Conservation (phyloP, 139 green algal species). For the Chlamydomonas schloesseri region DNA sequence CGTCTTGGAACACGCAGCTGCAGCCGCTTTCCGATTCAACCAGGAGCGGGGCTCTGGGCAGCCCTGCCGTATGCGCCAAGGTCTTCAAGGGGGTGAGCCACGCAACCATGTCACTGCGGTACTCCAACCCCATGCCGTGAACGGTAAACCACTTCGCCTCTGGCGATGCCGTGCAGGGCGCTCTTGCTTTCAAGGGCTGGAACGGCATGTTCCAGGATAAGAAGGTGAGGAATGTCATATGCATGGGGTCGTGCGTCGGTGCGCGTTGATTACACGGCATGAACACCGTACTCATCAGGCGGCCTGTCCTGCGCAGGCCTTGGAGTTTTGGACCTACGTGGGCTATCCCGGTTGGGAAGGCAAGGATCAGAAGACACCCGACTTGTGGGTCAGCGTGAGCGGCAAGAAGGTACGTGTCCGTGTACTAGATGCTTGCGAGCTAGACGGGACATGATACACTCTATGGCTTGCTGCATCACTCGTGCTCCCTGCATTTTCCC, state of each 20-base stretch:
- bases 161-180: too few species aligned
- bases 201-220: constrained; percentile 24
- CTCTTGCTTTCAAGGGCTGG: constrained; percentile 18
- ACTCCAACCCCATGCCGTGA: too few species aligned
- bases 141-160: too few species aligned
- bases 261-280: too few species aligned
- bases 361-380: constrained; percentile 29
- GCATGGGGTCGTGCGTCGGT: too few species aligned
- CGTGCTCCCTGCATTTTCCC: too few species aligned
- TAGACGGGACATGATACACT: too few species aligned
- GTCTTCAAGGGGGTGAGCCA: constrained; percentile 20
- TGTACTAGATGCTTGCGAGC: too few species aligned
- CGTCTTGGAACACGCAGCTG: neutral
- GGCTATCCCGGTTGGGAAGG: constrained; percentile 21
- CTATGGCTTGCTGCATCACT: too few species aligned
- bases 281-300: too few species aligned
- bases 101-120: too few species aligned
- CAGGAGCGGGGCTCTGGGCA: neutral
- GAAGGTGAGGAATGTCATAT: neutral
- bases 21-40: neutral
- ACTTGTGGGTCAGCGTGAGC: constrained; percentile 52
- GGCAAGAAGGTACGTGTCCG: constrained; percentile 39
- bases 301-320: too few species aligned
- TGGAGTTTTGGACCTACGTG: constrained; percentile 45
- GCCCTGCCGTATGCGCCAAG: constrained; percentile 12